phyloP scores from a whole-genome alignment of 2,329 filamentous ascomycete species.

The Aspergillus amoenus region DNA sequence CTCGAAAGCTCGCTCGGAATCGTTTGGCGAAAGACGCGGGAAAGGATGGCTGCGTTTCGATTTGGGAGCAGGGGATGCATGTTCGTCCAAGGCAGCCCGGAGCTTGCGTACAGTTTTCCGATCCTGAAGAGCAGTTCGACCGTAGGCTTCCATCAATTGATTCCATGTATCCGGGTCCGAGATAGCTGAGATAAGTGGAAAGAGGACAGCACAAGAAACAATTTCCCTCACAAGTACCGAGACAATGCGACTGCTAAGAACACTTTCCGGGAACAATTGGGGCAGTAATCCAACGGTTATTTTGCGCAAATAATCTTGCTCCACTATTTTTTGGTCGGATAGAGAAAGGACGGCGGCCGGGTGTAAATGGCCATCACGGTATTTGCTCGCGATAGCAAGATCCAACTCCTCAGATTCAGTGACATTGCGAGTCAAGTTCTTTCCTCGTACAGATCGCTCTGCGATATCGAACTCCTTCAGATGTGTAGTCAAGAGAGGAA shows the following conservation, averaged over 20 bases:
- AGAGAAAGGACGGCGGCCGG: slow-evolving; percentile 79
- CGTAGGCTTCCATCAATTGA: slow-evolving; percentile 86
- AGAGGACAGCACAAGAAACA: slow-evolving; percentile 86
- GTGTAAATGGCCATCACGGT: slow-evolving; percentile 83
- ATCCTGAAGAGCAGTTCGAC: slow-evolving; percentile 85
- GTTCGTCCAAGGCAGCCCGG: slow-evolving; percentile 87
- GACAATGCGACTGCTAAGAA: slow-evolving; percentile 78
- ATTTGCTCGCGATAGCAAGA: slow-evolving; percentile 92
- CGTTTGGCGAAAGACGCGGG: slow-evolving; percentile 74
- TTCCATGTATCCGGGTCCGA: slow-evolving; percentile 97
- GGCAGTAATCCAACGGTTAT: slow-evolving; percentile 73
- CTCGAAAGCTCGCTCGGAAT: slow-evolving; percentile 91
- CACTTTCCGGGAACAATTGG: slow-evolving; percentile 67
- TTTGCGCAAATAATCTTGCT: slow-evolving; percentile 84
- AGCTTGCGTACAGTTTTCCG: slow-evolving; percentile 91
- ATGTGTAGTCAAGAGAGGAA: slow-evolving; percentile 85
- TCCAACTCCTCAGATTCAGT: slow-evolving; percentile 97
- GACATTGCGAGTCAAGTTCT: slow-evolving; percentile 81
- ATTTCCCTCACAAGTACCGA: slow-evolving; percentile 82
- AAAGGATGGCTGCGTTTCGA: slow-evolving; percentile 65
- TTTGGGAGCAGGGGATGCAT: slow-evolving; percentile 78
- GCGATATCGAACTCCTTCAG: slow-evolving; percentile 89
- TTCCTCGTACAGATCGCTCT: slow-evolving; percentile 80
- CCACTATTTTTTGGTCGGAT: slow-evolving; percentile 77
- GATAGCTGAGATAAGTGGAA: slow-evolving; percentile 74